These are phyloP conservation scores for Ophiostoma ulmi DNA, from an alignment of 2,329 filamentous ascomycete species.

Conservation along the genomic window DNA sequence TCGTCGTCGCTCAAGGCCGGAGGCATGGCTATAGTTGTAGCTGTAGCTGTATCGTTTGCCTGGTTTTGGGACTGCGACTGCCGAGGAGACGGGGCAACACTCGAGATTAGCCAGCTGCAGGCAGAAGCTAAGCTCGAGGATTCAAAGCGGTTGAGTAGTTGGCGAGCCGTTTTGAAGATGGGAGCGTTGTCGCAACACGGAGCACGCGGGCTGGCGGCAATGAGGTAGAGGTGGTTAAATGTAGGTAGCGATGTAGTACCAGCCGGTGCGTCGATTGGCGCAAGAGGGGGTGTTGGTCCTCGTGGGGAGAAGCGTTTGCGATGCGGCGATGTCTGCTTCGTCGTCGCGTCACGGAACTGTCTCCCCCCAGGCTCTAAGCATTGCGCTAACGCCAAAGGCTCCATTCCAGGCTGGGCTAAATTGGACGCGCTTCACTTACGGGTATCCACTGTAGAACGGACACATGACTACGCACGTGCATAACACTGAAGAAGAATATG, in stretches of 20 bases:
- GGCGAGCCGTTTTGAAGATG: neutral
- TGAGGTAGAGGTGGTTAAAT: neutral
- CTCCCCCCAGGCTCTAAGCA: neutral
- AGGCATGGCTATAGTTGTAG: neutral
- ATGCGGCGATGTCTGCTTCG: neutral
- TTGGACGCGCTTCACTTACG: too few species aligned
- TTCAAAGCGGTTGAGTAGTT: neutral
- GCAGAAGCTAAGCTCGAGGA: neutral
- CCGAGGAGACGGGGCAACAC: neutral
- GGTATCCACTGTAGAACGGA: neutral
- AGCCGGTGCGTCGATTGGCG: too few species aligned
- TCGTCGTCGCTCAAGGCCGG: constrained; percentile 43
- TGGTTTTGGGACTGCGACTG: neutral
- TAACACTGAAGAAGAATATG: too few species aligned
- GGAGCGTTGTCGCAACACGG: neutral
- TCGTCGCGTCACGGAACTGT: neutral
- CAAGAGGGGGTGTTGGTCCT: neutral
- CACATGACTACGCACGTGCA: neutral
- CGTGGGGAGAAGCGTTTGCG: neutral
- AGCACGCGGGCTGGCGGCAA: neutral
- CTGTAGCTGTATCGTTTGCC: neutral
- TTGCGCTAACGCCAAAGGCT: neutral
- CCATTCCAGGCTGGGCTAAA: too few species aligned
- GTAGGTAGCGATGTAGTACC: neutral
- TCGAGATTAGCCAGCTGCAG: neutral